A percentile compares a stretch with the other conserved stretches of the same genome.
Evolutionary conservation across 139 green algal genomes (phyloP).

Genomic region (Dunaliella sp.): DNA sequence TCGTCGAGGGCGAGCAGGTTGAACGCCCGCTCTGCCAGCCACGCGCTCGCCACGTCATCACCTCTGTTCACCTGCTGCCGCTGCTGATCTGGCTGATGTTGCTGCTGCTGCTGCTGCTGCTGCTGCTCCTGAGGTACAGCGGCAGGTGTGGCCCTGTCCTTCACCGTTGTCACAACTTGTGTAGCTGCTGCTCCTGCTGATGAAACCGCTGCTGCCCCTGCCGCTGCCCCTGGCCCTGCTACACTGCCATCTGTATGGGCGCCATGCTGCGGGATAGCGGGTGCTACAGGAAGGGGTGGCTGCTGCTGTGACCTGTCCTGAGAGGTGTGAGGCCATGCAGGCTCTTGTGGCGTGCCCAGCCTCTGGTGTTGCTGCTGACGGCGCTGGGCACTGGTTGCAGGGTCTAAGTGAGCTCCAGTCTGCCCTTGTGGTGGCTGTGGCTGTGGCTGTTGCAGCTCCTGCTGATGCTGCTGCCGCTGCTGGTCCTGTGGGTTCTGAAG

Average conservation of each 20-base stretch:
- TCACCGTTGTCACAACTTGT: too few species aligned
- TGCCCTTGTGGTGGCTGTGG: not conserved
- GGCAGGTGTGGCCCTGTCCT: too few species aligned
- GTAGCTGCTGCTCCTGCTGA: not conserved
- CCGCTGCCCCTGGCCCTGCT: not conserved
- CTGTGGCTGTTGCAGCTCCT: not conserved
- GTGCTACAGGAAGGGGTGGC: not conserved
- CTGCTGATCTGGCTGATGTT: not conserved
- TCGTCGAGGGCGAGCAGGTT: not conserved
- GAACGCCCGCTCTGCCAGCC: slow-evolving; percentile 1
- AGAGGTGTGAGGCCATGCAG: too few species aligned
- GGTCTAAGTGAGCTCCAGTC: too few species aligned
- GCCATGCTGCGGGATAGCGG: not conserved
- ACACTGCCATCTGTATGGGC: not conserved
- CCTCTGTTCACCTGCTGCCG: not conserved
- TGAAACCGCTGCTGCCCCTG: not conserved
- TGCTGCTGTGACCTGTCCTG: too few species aligned
- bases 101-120: not conserved
- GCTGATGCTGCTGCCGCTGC: not conserved
- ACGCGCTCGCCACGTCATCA: not conserved
- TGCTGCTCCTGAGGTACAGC: too few species aligned
- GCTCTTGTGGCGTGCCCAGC: not conserved
- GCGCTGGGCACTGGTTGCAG: too few species aligned
- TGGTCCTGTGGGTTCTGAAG: not conserved
- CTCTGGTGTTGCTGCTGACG: too few species aligned